Conservation (phyloP, 176 grass and related monocot species). For the Musa beccarii region DNA sequence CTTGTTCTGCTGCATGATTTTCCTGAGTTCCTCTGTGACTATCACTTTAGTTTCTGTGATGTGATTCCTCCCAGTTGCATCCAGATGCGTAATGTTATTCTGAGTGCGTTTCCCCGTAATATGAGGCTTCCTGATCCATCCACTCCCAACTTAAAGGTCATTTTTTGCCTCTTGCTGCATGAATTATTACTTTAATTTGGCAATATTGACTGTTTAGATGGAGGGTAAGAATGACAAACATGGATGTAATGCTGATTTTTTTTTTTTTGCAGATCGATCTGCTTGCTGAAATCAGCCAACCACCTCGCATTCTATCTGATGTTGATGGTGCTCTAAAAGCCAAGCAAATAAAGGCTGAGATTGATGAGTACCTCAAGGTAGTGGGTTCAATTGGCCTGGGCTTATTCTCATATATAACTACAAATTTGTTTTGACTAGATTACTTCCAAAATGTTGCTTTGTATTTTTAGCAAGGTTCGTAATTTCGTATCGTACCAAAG, state of each 20-base stretch:
- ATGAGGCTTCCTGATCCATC: slow-evolving; percentile 99
- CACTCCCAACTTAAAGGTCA: slow-evolving; percentile 91
- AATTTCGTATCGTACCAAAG: too few relatives aligned
- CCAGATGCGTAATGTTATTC: slow-evolving; percentile 97
- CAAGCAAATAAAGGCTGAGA: slow-evolving; percentile 75
- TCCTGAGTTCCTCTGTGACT: slow-evolving; percentile 95
- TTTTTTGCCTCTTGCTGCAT: neutral
- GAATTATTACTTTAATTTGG: neutral
- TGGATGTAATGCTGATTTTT: slow-evolving; percentile 1
- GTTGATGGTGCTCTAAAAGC: slow-evolving; percentile 73
- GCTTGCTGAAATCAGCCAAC: slow-evolving; percentile 66
- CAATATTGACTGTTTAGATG: neutral
- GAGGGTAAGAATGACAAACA: neutral
- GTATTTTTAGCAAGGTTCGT: neutral
- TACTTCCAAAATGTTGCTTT: slow-evolving; percentile 4
- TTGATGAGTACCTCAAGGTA: slow-evolving; percentile 98
- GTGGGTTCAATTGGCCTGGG: neutral
- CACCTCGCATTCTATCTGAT: slow-evolving; percentile 84
- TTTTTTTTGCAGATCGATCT: slow-evolving; percentile 69
- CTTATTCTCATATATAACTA: too few relatives aligned
- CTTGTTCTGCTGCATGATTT: slow-evolving; percentile 96
- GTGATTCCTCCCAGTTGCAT: slow-evolving; percentile 92
- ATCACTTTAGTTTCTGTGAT: slow-evolving; percentile 97
- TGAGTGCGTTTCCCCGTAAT: slow-evolving; percentile 89
- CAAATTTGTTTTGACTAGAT: too few relatives aligned